These are phyloP conservation scores for Fusarium nodosum DNA, from an alignment of 2,329 filamentous ascomycete genomes.

Conservation along the genomic window DNA sequence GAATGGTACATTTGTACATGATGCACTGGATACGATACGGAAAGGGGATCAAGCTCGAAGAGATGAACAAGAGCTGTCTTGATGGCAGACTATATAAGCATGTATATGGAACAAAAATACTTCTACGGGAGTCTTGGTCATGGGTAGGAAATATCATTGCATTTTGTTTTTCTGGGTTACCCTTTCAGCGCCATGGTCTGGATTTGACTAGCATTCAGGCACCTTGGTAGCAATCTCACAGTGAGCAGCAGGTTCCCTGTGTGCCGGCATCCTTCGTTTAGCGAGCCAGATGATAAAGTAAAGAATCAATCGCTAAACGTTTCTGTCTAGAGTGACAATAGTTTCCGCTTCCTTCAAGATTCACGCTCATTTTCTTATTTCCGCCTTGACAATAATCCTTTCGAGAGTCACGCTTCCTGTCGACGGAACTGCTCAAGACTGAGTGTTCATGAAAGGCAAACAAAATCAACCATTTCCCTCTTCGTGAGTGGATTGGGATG, in stretches of 20 bases:
- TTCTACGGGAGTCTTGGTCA: constrained; percentile 47
- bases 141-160: constrained; percentile 50
- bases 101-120: constrained; percentile 47
- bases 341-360: neutral
- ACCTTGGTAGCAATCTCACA: neutral
- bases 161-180: constrained; percentile 36
- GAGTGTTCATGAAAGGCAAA: neutral
- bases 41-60: neutral
- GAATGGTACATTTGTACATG: constrained; percentile 40
- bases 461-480: constrained; percentile 3
- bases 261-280: neutral
- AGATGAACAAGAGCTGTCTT: constrained; percentile 35
- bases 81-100: constrained; percentile 42
- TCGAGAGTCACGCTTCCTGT: constrained; percentile 46
- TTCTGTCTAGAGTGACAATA: neutral
- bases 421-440: neutral
- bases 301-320: constrained; percentile 12
- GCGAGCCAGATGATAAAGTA: neutral
- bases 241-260: neutral
- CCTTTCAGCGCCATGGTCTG: neutral
- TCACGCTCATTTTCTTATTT: neutral
- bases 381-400: constrained; percentile 9
- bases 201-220: neutral
- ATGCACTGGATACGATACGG: constrained; percentile 32
- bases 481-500: neutral